Conservation (phyloP, 139 green algal species). For the Chlorella ohadii region DNA sequence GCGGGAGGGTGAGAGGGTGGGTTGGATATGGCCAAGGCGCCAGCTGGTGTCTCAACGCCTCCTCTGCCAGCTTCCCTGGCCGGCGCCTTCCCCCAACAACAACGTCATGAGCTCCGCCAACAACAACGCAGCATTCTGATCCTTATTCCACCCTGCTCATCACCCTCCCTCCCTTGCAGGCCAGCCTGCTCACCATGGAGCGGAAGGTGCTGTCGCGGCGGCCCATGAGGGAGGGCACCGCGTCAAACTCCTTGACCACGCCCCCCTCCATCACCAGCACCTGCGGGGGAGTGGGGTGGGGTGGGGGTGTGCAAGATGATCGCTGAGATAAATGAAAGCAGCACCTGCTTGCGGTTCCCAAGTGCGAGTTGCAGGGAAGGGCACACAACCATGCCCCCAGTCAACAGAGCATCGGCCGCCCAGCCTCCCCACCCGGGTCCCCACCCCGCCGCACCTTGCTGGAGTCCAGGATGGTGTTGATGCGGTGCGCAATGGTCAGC, state of each 20-base stretch:
- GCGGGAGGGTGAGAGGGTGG: too few species aligned
- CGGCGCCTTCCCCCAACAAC: too few species aligned
- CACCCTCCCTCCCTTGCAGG: too few species aligned
- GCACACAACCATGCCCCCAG: too few species aligned
- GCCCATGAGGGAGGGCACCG: conserved; percentile 45
- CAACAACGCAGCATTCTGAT: too few species aligned
- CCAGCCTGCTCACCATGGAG: conserved; percentile 32
- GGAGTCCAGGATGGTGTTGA: conserved; percentile 85
- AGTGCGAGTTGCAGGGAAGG: too few species aligned
- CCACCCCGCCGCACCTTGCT: conserved; percentile 47
- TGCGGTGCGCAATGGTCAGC: conserved; percentile 90
- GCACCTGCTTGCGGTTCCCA: too few species aligned
- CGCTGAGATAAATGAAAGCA: neutral
- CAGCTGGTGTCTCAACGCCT: neutral
- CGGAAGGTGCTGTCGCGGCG: conserved; percentile 32
- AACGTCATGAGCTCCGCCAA: too few species aligned
- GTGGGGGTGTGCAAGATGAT: neutral
- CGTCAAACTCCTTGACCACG: conserved; percentile 62
- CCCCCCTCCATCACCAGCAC: conserved; percentile 76
- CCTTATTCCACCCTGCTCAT: neutral
- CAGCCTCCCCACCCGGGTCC: neutral
- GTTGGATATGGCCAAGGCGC: neutral
- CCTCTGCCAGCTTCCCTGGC: neutral
- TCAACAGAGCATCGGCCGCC: neutral
- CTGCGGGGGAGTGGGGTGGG: neutral